These are phyloP conservation scores for Aspergillus spinulosporus DNA, from an alignment of 2,329 filamentous ascomycete genomes.

Conservation along the genomic window DNA sequence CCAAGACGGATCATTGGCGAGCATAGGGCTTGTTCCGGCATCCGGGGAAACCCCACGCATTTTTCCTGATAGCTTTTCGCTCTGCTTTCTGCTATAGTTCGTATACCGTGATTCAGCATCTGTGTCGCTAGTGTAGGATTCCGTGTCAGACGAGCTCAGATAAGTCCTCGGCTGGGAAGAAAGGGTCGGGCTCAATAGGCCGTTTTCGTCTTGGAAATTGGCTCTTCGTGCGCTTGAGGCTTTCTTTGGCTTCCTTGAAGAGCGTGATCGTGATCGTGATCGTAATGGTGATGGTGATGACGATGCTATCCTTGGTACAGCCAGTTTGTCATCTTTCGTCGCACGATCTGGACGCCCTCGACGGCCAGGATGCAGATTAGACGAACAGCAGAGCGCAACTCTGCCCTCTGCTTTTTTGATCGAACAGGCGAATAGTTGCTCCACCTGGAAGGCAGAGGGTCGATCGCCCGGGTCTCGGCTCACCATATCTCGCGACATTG, in stretches of 20 bases:
- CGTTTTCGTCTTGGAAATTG: slow-evolving; percentile 8
- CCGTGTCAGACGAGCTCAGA: slow-evolving; percentile 15
- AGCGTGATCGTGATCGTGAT: not conserved
- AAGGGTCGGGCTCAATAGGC: slow-evolving; percentile 9
- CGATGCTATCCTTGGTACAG: slow-evolving; percentile 13
- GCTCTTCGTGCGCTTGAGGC: not conserved
- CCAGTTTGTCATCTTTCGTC: not conserved
- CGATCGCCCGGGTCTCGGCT: slow-evolving; percentile 34
- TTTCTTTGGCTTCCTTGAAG: slow-evolving; percentile 1
- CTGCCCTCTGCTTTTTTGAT: slow-evolving; percentile 16
- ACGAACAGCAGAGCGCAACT: slow-evolving; percentile 20
- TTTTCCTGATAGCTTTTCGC: slow-evolving; percentile 3
- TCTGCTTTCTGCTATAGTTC: slow-evolving; percentile 1
- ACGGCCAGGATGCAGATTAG: slow-evolving; percentile 13
- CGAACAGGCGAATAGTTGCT: slow-evolving; percentile 20
- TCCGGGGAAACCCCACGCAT: slow-evolving; percentile 18
- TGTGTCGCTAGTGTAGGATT: slow-evolving; percentile 21
- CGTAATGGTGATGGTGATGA: slow-evolving; percentile 6
- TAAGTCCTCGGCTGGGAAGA: slow-evolving; percentile 8
- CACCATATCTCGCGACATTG: slow-evolving; percentile 41
- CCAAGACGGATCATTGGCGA: slow-evolving; percentile 21
- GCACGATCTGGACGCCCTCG: slow-evolving; percentile 4
- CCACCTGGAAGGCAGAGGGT: slow-evolving; percentile 35
- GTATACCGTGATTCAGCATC: slow-evolving; percentile 18
- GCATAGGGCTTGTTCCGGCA: slow-evolving; percentile 9